Base-by-base conservation (phyloP, 805 yeast species). In the Torulaspora indica region DNA sequence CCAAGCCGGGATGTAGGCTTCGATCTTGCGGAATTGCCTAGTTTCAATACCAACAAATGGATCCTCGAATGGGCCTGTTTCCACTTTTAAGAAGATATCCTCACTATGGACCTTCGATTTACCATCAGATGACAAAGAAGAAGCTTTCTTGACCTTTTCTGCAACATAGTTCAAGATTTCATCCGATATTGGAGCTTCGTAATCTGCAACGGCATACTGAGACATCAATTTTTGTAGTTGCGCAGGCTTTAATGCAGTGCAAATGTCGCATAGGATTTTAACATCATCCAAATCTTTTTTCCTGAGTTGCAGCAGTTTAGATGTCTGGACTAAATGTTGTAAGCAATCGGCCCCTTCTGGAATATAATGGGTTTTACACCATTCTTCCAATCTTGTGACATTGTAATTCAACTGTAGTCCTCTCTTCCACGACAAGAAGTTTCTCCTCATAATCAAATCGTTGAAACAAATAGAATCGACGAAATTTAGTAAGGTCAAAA, bases 381-480 rank as follows among this genome's bases (percentile, higher is more conserved):
- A 93, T 70, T 93, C 99, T 66, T 89, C 97, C 57, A 93, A 76
- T 59, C 98, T 79, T 3, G 98, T 93, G 43, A 90, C 95, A 66
- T 93, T 93, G 70, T 93, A 93, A 65, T 89, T 93, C 68, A 93
- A 80, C 69, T 93, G 98, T 55, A 93, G 76, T 38, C 98, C 98
- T 63, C 98, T 83, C 71, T 91, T 93, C 98, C 98, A 93, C 8
- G 96, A 84, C 61, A 91, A 71, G 70, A 91, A 95, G 69, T 82
- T 84, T 67, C 96, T 79, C 71, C 96, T 82, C 95, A 90, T 85
- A 39, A 95, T 80, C 68, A 93, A 73, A 64, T 93, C 98, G 64
- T 93, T 93, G 75, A 93, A 93, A 69, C 98, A 88, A 52, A 81
- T 78, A 13, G 95, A 93, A 66, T 93, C 96, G 46, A 95, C 88